phyloP scores from a whole-genome alignment of 495 filamentous ascomycete genomes.

The Cairneyella variabilis region DNA sequence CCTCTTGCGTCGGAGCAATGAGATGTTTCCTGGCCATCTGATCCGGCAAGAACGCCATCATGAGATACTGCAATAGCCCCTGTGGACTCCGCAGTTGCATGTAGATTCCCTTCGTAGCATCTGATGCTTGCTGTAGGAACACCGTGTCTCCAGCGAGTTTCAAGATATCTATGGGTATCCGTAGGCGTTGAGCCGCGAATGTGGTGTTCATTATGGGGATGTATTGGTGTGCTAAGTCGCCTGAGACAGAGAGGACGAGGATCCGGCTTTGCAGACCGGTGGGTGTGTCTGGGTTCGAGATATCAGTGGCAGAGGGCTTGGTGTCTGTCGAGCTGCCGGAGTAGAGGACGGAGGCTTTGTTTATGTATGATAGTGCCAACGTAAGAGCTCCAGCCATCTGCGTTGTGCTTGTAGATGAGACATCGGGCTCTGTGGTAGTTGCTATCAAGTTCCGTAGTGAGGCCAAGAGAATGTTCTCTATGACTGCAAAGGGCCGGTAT shows the following conservation, averaged over 20 bases:
- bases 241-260: conserved; percentile 75
- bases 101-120: conserved; percentile 86
- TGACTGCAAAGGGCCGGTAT: conserved; percentile 82
- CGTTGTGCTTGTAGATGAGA: conserved; percentile 62
- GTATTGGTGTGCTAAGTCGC: conserved; percentile 83
- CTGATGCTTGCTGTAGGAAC: conserved; percentile 92
- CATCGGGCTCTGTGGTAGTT: conserved; percentile 54
- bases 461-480: conserved; percentile 72
- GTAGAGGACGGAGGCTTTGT: conserved; percentile 47
- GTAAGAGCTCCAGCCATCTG: conserved; percentile 90
- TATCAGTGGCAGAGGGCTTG: conserved; percentile 28
- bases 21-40: conserved; percentile 61
- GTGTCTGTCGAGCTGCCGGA: conserved; percentile 27
- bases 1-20: conserved; percentile 72
- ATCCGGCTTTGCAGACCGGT: conserved; percentile 74
- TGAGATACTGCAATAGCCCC: conserved; percentile 83
- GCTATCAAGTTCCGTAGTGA: conserved; percentile 67
- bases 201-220: conserved; percentile 98
- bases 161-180: conserved; percentile 85
- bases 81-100: conserved; percentile 63
- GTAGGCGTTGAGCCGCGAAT: conserved; percentile 83
- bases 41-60: conserved; percentile 90
- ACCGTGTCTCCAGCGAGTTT: conserved; percentile 81
- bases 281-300: conserved; percentile 28
- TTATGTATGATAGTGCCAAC: conserved; percentile 83